A percentile compares a stretch with the other conserved stretches of the same genome.
Evolutionary conservation across 179 eudicot species (phyloP).

Genomic region (Silene noctiflora): DNA sequence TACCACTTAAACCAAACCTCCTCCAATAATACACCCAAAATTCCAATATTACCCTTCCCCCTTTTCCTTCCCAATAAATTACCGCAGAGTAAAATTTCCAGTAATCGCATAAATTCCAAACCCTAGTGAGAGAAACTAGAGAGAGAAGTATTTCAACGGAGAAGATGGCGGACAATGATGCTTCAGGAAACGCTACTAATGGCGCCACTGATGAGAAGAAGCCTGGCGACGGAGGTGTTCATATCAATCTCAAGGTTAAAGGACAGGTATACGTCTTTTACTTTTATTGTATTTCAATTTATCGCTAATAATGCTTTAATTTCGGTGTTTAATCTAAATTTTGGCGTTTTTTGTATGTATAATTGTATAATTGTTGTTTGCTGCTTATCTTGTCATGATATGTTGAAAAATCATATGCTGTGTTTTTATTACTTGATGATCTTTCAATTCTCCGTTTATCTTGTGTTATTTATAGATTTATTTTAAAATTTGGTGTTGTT

Average conservation of each 20-base stretch:
- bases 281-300: neutral
- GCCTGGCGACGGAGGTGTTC: slow-evolving; percentile 30
- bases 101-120: slow-evolving; percentile 9
- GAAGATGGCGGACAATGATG: slow-evolving; percentile 16
- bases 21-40: too few species aligned
- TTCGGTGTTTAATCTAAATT: too few species aligned
- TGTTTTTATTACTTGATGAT: neutral
- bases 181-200: slow-evolving; percentile 2
- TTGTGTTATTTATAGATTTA: too few species aligned
- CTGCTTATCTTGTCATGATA: too few species aligned
- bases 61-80: neutral
- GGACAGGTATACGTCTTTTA: slow-evolving; percentile 33
- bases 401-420: too few species aligned
- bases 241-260: slow-evolving; percentile 41
- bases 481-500: neutral
- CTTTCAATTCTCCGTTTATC: too few species aligned
- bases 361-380: too few species aligned
- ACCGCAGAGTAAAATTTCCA: neutral
- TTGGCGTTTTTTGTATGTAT: too few species aligned
- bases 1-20: neutral
- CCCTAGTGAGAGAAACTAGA: slow-evolving; percentile 9
- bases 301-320: neutral
- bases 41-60: neutral
- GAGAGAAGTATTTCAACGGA: slow-evolving; percentile 14
- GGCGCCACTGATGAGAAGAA: slow-evolving; percentile 32